Conservation (phyloP, 768 basidiomycete genomes). For the Leccinum incarnatum region DNA sequence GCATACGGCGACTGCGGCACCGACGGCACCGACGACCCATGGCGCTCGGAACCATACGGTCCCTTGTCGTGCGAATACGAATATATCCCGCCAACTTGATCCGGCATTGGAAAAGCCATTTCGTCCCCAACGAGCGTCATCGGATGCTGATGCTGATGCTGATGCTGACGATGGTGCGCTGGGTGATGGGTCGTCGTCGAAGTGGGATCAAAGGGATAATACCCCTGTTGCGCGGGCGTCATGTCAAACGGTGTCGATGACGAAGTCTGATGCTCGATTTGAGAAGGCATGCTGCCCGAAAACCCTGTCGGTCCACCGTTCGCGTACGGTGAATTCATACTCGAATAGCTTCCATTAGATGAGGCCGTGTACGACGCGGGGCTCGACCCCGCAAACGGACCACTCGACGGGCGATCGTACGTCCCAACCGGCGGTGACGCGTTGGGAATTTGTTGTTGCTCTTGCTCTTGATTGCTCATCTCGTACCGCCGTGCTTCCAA, state of each 20-base stretch:
- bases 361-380: conserved; percentile 23
- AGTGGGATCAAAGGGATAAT: conserved; percentile 23
- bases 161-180: background rate
- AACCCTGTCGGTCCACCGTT: conserved; percentile 16
- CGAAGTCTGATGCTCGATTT: conserved; percentile 14
- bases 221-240: conserved; percentile 16
- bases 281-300: conserved; percentile 12
- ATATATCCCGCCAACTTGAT: conserved; percentile 15
- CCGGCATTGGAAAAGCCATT: conserved; percentile 17
- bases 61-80: conserved; percentile 23
- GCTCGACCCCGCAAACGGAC: conserved; percentile 18
- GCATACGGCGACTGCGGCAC: conserved; percentile 21
- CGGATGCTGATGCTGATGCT: conserved; percentile 3
- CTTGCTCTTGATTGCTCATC: conserved; percentile 9
- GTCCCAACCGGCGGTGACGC: background rate
- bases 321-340: conserved; percentile 26
- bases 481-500: conserved; percentile 16
- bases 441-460: conserved; percentile 12
- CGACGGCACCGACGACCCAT: conserved; percentile 11
- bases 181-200: background rate
- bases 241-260: conserved; percentile 21
- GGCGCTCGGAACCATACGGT: conserved; percentile 26
- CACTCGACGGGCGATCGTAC: conserved; percentile 26
- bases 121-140: conserved; percentile 23
- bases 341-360: conserved; percentile 25